Evolutionary conservation across 2,329 filamentous ascomycete genomes (phyloP), one percentile per base, ranked within the genome.

Genomic region (Colletotrichum nymphaeae): DNA sequence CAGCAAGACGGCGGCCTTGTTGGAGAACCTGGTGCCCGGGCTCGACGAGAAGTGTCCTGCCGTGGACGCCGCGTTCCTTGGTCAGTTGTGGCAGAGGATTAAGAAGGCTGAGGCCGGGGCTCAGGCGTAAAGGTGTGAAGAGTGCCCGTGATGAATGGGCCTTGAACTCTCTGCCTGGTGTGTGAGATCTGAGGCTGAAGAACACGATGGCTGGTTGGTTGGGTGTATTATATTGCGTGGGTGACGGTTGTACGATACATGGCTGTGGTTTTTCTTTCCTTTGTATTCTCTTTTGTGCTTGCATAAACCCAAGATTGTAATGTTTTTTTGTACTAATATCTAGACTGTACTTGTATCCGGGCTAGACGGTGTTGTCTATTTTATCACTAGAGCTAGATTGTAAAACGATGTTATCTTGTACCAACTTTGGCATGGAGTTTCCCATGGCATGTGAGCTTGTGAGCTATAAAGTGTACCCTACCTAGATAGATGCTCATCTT

Each of bases 1-100:
- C 67, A 60, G 26, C 56, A 57, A 62, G 52, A 78, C 77, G 11
- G 67, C 73, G 69, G 67, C 74, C 14, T 52, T 75, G 42, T 59
- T 78, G 68, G 76, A 77, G 37, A 63, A 62, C 19, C 52, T 78
- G 58, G 64, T 66, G 28, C 76, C 76, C 8, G 76, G 74, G 5
- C 72, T 72, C 14, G 72, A 63, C 19, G 76, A 74, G 19, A 66
- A 60, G 26, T 78, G 76, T 30, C 76, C 76, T 8, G 73, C 73
- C 3, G 75, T 78, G 52, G 74, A 78, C 49, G 73, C 64, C 14
- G 70, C 67, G 46, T 75, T 77, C 37, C 37, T 78, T 53, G 72
- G 68, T 19, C 42, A 49, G 42, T 3, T 49, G 4, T 49, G 42
- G 42, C 42, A 49, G 42, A 1, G 42, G 42, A 49, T 49, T n/a